Evolutionary conservation across 2,329 filamentous ascomycete genomes (phyloP).

Genomic region (Blastomyces parvus): DNA sequence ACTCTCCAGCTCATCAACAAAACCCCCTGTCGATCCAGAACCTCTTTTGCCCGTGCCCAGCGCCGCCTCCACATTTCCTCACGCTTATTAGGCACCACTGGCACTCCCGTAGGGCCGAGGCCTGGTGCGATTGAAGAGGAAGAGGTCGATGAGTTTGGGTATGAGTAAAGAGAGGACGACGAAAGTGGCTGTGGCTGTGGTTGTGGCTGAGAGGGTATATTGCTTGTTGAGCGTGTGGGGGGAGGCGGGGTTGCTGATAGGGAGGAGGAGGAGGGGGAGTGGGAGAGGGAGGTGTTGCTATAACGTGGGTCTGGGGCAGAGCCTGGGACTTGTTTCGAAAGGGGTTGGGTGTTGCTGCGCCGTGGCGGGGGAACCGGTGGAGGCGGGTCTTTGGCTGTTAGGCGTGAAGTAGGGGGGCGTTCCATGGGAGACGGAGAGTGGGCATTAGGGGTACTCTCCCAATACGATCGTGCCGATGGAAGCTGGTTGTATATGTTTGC

Average conservation of each 20-base stretch:
- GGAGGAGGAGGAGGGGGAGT: background rate
- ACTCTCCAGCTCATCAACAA: conserved; percentile 39
- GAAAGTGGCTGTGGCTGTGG: background rate
- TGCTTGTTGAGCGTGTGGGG: background rate
- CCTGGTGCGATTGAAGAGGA: conserved; percentile 1
- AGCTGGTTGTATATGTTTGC: conserved; percentile 17
- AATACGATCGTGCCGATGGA: conserved; percentile 14
- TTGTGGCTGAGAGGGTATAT: background rate
- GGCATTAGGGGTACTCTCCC: conserved; percentile 23
- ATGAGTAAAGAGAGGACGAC: background rate
- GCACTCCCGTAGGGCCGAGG: background rate
- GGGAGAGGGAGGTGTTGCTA: background rate
- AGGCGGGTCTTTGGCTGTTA: conserved; percentile 21
- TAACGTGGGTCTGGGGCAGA: background rate
- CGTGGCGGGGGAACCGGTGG: conserved; percentile 22
- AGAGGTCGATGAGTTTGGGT: conserved; percentile 9
- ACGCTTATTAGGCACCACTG: conserved; percentile 34
- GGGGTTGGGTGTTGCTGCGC: conserved; percentile 17
- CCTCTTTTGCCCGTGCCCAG: conserved; percentile 38
- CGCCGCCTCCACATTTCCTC: conserved; percentile 42
- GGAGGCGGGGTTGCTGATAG: background rate
- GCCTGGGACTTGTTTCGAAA: background rate
- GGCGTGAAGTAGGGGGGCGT: conserved; percentile 16
- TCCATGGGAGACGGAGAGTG: conserved; percentile 13
- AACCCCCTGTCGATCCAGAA: conserved; percentile 35